Base-by-base conservation (phyloP, 2,329 filamentous ascomycete species). In the Biscogniauxia mediterranea region DNA sequence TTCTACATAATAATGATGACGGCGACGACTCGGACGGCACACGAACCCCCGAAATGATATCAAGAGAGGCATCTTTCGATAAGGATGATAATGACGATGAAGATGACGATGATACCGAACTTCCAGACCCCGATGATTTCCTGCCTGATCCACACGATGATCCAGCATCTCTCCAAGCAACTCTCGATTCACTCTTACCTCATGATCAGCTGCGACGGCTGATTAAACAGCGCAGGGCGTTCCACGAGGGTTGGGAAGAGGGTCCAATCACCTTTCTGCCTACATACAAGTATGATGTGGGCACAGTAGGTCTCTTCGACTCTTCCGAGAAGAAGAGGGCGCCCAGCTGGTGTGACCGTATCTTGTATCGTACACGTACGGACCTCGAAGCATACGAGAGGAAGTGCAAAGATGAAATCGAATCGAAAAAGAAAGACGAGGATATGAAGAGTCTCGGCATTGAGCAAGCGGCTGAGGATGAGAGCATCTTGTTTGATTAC, bases 201-300 rank as follows among this genome's bases (percentile, higher is more conserved):
- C 94, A 98, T 70, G 95, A 99, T 69, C 93, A 99, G 74, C 83
- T 99, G 4, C 83, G 81, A 4, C 84, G 87, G 60, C 85, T 92
- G 61, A 93, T 96, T 68, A 86, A 84, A 66, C 79, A 86, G 49
- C 84, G 86, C n/a, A 95, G 90, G 72, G 87, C 88, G 0, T 96
- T 99, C 64, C 86, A 96, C 62, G 91, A 97, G 64, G 94, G 93
- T 1, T 99, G 95, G 93, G 84, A 85, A 56, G 95, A 99, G 80
- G 95, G 93, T 0, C 82, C 87, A 0, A 93, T 99, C 59, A 86
- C 86, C 1, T 99, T 99, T 71, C 75, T 98, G 17, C 95, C 95
- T 1, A 96, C 95, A 0, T 99, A 99, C 77, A 99, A 99, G 75
- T 99, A 99, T 69, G 96, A 99, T 70, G 83, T 97, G 26, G 95